Conservation (phyloP, 495 filamentous ascomycete genomes). For the Aspergillus saccharolyticus region DNA sequence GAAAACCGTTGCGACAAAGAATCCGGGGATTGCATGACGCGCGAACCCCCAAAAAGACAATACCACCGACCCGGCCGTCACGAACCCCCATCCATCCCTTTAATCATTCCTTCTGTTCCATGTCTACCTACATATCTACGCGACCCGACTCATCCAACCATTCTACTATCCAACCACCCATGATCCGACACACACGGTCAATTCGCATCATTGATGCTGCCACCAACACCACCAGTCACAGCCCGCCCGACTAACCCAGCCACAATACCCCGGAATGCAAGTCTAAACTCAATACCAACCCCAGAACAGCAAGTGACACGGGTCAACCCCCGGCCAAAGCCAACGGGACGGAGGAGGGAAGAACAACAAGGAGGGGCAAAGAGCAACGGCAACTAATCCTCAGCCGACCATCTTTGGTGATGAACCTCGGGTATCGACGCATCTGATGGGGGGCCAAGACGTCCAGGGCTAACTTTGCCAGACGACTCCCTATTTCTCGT, state of each 20-base stretch:
- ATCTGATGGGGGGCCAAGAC: slow-evolving; percentile 1
- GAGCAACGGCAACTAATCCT: slow-evolving; percentile 12
- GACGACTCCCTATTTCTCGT: background rate
- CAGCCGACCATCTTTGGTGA: slow-evolving; percentile 5
- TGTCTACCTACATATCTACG: background rate
- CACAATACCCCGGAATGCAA: slow-evolving; percentile 2
- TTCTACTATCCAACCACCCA: background rate
- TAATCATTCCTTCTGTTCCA: background rate
- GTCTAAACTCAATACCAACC: slow-evolving; percentile 1
- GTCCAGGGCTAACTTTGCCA: background rate
- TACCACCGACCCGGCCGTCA: background rate
- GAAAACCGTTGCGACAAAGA: slow-evolving; percentile 5
- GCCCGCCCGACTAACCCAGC: slow-evolving; percentile 2
- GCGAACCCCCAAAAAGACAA: slow-evolving; percentile 3
- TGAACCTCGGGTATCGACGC: slow-evolving; percentile 16
- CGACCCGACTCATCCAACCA: background rate
- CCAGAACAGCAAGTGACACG: background rate
- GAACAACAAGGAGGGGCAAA: slow-evolving; percentile 1
- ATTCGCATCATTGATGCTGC: background rate
- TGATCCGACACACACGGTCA: background rate
- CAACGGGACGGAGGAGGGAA: background rate
- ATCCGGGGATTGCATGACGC: slow-evolving; percentile 7
- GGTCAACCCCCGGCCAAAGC: background rate
- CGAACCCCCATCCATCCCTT: background rate
- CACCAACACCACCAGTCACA: background rate